phyloP scores from a whole-genome alignment of 108 stramenopile genomes.

The Pseudonitzschia delicatissima region DNA sequence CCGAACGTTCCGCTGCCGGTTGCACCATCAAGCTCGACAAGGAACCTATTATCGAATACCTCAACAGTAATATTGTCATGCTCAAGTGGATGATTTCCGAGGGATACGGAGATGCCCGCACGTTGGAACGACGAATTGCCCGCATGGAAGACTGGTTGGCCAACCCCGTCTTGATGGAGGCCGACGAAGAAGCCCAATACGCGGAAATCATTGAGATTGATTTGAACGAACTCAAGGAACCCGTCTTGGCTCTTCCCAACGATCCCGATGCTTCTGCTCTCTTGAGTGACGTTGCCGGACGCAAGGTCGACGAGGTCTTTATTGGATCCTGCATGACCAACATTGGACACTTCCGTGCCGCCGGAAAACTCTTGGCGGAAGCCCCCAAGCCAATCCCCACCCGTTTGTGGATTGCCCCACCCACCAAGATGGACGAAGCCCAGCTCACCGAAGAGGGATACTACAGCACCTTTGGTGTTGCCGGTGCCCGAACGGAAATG shows the following conservation, averaged over 20 bases:
- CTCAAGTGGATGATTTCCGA: slow-evolving; percentile 98
- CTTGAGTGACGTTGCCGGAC: slow-evolving; percentile 82
- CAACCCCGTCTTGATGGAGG: slow-evolving; percentile 85
- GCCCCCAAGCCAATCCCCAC: slow-evolving; percentile 75
- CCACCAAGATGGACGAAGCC: slow-evolving; percentile 97
- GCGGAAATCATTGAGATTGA: slow-evolving; percentile 90
- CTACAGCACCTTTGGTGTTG: slow-evolving; percentile 91
- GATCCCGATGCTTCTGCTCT: slow-evolving; percentile 92
- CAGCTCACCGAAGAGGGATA: slow-evolving; percentile 94
- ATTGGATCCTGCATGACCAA: slow-evolving; percentile 96
- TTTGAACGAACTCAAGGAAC: slow-evolving; percentile 92
- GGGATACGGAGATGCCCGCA: slow-evolving; percentile 93
- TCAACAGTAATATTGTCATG: slow-evolving; percentile 91
- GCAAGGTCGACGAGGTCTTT: slow-evolving; percentile 94
- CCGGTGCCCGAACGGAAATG: slow-evolving; percentile 95
- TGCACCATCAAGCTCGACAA: slow-evolving; percentile 94
- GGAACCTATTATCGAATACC: slow-evolving; percentile 94
- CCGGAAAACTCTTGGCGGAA: slow-evolving; percentile 85
- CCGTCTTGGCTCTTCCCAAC: slow-evolving; percentile 91
- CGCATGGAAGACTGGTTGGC: slow-evolving; percentile 94
- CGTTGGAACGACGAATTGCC: slow-evolving; percentile 90
- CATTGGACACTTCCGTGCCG: slow-evolving; percentile 97
- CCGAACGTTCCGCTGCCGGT: slow-evolving; percentile 94
- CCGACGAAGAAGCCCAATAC: slow-evolving; percentile 89
- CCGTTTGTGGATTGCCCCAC: slow-evolving; percentile 91